A percentile compares a stretch with the other conserved stretches of the same genome.
Conservation (phyloP, 345 rosid species). For the Salix dunnii region DNA sequence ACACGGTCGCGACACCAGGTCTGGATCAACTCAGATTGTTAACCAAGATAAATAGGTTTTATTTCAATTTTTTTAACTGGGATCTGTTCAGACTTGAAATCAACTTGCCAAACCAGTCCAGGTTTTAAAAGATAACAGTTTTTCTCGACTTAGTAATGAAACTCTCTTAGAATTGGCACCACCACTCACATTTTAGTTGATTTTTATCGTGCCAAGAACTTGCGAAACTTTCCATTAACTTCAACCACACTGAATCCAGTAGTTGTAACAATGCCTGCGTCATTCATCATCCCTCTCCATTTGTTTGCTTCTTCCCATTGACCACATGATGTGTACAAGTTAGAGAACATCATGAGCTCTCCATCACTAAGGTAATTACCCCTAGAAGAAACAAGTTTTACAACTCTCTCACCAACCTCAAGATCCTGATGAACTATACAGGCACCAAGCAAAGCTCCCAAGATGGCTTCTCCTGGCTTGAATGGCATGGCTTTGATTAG, state of each 20-base stretch:
- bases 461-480: slow-evolving; percentile 23
- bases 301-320: slow-evolving; percentile 25
- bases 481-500: slow-evolving; percentile 25
- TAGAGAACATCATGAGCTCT: slow-evolving; percentile 25
- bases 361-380: slow-evolving; percentile 21
- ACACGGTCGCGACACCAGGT: no score
- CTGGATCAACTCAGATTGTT: no score
- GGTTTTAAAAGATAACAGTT: no score
- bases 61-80: no score
- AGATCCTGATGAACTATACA: slow-evolving; percentile 27
- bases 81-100: no score
- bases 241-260: slow-evolving; percentile 19
- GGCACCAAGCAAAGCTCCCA: slow-evolving; percentile 31
- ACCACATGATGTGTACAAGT: slow-evolving; percentile 22
- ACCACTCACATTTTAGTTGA: not conserved
- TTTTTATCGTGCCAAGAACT: slow-evolving; percentile 16
- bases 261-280: slow-evolving; percentile 20
- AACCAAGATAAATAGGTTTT: no score
- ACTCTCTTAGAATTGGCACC: not conserved
- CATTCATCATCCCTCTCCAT: slow-evolving; percentile 24
- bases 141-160: no score
- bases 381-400: slow-evolving; percentile 8
- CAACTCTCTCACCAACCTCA: slow-evolving; percentile 16
- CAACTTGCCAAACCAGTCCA: no score
- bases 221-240: slow-evolving; percentile 14